Evolutionary conservation across 2,329 filamentous ascomycete genomes (phyloP).

Genomic region (Aureobasidium sp.): DNA sequence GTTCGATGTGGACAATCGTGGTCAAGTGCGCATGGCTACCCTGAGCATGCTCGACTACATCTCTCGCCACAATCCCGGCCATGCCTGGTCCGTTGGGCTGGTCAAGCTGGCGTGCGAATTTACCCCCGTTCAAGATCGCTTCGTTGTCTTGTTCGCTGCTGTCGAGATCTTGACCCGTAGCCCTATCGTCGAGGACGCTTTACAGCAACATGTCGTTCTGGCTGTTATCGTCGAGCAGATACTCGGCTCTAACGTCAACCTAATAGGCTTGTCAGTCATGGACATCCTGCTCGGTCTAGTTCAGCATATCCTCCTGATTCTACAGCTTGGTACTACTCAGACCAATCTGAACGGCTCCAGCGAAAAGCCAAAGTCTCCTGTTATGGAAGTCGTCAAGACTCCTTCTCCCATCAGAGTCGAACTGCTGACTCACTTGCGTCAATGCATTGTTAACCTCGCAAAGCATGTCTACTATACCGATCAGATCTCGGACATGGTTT

Average conservation of each 20-base stretch:
- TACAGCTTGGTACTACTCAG: constrained; percentile 63
- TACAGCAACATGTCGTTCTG: constrained; percentile 79
- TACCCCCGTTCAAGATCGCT: constrained; percentile 95
- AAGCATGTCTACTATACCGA: constrained; percentile 98
- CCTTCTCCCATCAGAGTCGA: constrained; percentile 63
- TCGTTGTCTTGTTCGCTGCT: constrained; percentile 85
- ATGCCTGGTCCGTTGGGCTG: constrained; percentile 82
- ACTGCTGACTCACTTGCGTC: constrained; percentile 76
- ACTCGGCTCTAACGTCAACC: constrained; percentile 87
- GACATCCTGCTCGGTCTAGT: constrained; percentile 90
- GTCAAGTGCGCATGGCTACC: constrained; percentile 84
- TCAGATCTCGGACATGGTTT: constrained; percentile 95
- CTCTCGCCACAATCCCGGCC: constrained; percentile 42
- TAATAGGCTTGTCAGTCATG: constrained; percentile 97
- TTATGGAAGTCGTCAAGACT: constrained; percentile 47
- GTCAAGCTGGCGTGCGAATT: constrained; percentile 84
- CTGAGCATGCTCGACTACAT: constrained; percentile 80
- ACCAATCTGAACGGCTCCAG: neutral
- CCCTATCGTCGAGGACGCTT: constrained; percentile 73
- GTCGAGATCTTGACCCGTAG: constrained; percentile 79
- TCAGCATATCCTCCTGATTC: constrained; percentile 80
- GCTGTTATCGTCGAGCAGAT: constrained; percentile 84
- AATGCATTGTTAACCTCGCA: constrained; percentile 89
- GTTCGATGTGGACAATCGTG: constrained; percentile 82
- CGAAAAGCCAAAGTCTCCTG: constrained; percentile 24